Percentiles rank a stretch among this genome's conserved stretches.
Evolutionary conservation across 257 asterid species (phyloP).

Genomic region (Ehretia macrophylla): DNA sequence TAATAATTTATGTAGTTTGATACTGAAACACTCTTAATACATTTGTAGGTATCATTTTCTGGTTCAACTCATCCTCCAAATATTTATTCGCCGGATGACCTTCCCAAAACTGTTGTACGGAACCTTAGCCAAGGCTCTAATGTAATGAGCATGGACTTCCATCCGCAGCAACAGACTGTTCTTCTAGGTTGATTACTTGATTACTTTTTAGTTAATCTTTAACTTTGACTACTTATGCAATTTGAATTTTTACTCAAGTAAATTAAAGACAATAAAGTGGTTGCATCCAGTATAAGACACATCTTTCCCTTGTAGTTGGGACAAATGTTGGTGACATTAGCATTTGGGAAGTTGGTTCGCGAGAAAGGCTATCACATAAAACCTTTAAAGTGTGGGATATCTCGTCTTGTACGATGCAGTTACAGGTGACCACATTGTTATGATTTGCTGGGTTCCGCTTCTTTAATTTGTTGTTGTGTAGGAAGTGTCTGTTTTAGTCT

Average conservation of each 20-base stretch:
- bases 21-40: conserved; percentile 14
- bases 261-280: background rate
- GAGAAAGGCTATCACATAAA: conserved; percentile 60
- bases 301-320: conserved; percentile 46
- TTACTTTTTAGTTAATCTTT: background rate
- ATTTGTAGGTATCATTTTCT: conserved; percentile 50
- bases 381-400: conserved; percentile 67
- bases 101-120: conserved; percentile 61
- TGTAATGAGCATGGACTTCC: conserved; percentile 79
- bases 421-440: conserved; percentile 34
- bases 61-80: conserved; percentile 53
- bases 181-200: conserved; percentile 42
- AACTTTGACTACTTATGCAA: background rate
- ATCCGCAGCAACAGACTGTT: conserved; percentile 66
- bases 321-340: conserved; percentile 76
- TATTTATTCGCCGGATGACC: conserved; percentile 61
- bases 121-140: conserved; percentile 71
- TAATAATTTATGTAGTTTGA: background rate
- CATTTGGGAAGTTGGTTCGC: conserved; percentile 76
- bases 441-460: background rate
- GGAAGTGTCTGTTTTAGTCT: background rate
- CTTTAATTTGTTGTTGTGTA: background rate
- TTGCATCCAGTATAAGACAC: too few species aligned
- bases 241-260: background rate
- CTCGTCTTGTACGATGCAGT: conserved; percentile 60